These are phyloP conservation scores for Kregervanrija delftensis DNA, from an alignment of 805 yeast genomes.

Conservation along the genomic window DNA sequence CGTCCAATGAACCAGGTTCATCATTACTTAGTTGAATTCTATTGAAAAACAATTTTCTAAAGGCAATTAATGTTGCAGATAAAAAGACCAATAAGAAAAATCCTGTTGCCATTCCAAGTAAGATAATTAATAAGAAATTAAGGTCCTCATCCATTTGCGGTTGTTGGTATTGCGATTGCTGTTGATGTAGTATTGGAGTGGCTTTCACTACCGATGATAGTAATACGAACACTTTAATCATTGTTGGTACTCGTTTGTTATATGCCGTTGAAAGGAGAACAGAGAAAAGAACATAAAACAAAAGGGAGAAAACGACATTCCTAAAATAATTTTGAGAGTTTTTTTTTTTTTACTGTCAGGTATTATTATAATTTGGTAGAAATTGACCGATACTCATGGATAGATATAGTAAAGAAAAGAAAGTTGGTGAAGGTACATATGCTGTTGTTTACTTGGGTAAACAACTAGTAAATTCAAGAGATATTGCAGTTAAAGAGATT, in stretches of 20 bases:
- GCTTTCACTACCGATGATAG: too few species aligned
- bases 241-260: too few species aligned
- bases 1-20: conserved; percentile 56
- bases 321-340: too few species aligned
- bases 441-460: conserved; percentile 91
- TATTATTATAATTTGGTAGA: too few species aligned
- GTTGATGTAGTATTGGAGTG: too few species aligned
- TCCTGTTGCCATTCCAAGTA: conserved; percentile 20
- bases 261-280: too few species aligned
- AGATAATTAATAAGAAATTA: conserved; percentile 10
- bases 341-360: too few species aligned
- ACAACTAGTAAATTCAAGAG: conserved; percentile 45
- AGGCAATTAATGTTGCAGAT: conserved; percentile 10
- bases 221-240: too few species aligned
- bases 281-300: too few species aligned
- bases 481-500: conserved; percentile 91
- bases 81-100: conserved; percentile 13
- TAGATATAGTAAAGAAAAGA: conserved; percentile 49
- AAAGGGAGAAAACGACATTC: too few species aligned
- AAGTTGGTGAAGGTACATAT: conserved; percentile 98
- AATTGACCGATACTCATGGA: conserved; percentile 3
- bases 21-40: conserved; percentile 27
- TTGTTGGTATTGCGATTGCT: too few species aligned
- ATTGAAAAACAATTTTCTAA: conserved; percentile 10
- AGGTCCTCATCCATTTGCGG: too few species aligned